Conservation (phyloP, 2,329 filamentous ascomycete species). For the Fusarium caatingaense region DNA sequence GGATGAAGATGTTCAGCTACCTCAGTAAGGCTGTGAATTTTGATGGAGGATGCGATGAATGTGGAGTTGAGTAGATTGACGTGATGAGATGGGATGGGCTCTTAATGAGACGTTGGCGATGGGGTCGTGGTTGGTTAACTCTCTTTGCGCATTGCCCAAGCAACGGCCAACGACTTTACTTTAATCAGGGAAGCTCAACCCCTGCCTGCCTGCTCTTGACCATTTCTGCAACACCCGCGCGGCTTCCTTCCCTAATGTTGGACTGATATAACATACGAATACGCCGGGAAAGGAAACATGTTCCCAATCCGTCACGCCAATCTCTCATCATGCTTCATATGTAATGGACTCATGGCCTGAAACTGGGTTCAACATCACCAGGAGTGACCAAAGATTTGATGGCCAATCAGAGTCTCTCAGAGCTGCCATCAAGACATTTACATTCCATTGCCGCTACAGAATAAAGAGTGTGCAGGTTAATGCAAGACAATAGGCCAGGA, state of each 20-base stretch:
- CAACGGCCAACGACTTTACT: constrained; percentile 29
- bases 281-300: background rate
- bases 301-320: background rate
- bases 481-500: background rate
- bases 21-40: constrained; percentile 29
- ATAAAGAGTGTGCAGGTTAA: constrained; percentile 1
- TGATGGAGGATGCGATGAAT: constrained; percentile 35
- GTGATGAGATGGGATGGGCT: constrained; percentile 1
- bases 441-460: constrained; percentile 8
- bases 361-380: constrained; percentile 23
- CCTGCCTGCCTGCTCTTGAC: background rate
- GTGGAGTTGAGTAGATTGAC: constrained; percentile 29
- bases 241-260: background rate
- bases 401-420: constrained; percentile 22
- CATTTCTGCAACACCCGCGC: background rate
- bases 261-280: constrained; percentile 3
- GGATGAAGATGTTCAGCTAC: constrained; percentile 35
- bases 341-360: background rate
- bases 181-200: constrained; percentile 17
- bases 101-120: constrained; percentile 20
- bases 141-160: constrained; percentile 43
- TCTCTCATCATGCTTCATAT: background rate
- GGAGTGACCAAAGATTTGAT: background rate
- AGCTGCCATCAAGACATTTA: background rate
- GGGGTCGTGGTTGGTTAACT: constrained; percentile 22